Evolutionary conservation across 2,329 filamentous ascomycete genomes (phyloP).

Genomic region (Rutstroemia sp.): DNA sequence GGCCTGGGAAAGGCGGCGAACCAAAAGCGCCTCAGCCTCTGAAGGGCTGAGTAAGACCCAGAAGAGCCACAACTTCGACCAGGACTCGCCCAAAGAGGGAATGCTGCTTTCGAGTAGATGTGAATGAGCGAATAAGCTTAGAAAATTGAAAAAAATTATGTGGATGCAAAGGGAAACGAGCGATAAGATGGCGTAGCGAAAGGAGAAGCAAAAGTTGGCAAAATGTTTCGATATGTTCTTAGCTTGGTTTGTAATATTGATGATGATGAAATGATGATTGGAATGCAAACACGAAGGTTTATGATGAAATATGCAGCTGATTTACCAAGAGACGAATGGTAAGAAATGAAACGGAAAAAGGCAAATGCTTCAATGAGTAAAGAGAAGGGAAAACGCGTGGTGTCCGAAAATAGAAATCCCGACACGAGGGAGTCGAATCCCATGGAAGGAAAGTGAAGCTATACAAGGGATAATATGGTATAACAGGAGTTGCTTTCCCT

Average conservation of each 20-base stretch:
- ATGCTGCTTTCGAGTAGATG: neutral
- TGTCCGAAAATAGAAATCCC: slow-evolving; percentile 6
- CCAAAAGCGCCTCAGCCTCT: slow-evolving; percentile 8
- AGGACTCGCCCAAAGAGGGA: neutral
- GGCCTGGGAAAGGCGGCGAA: neutral
- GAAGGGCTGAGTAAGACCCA: slow-evolving; percentile 6
- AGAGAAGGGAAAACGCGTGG: neutral
- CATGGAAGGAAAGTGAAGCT: neutral
- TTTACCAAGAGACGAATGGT: neutral
- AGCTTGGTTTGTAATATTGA: slow-evolving; percentile 1
- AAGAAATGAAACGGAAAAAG: neutral
- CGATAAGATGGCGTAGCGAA: neutral
- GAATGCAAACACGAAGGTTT: neutral
- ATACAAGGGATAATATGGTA: neutral
- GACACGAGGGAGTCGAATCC: neutral
- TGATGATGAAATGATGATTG: neutral
- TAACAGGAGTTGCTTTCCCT: neutral
- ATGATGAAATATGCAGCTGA: neutral
- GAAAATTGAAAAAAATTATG: neutral
- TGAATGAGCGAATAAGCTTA: neutral
- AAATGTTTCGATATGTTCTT: neutral
- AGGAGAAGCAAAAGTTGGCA: neutral
- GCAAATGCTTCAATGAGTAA: neutral
- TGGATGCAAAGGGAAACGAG: neutral
- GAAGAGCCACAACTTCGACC: neutral